Evolutionary conservation across 2,329 filamentous ascomycete genomes (phyloP).

Genomic region (Zasmidium cellare): DNA sequence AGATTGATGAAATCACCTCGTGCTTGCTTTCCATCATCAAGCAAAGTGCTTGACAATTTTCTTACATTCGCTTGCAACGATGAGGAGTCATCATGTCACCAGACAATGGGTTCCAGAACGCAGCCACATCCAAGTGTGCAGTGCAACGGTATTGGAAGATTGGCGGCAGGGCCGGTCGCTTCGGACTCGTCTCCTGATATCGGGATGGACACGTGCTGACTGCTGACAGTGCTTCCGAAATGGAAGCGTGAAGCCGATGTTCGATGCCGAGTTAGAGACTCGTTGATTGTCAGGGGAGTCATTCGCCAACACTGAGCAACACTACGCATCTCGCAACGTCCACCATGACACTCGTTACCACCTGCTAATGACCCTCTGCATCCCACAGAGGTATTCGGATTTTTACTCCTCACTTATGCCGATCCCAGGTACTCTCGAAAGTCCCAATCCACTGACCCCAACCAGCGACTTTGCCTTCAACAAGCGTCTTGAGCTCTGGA

Average conservation of each 20-base stretch:
- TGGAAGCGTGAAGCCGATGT: too few relatives aligned
- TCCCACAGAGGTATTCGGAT: too few relatives aligned
- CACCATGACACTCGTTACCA: too few relatives aligned
- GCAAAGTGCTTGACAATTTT: not conserved
- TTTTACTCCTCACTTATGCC: not conserved
- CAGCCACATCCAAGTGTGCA: not conserved
- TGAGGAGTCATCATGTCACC: not conserved
- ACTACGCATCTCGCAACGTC: too few relatives aligned
- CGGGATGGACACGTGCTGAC: not conserved
- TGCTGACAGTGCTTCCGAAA: not conserved
- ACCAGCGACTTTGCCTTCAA: slow-evolving; percentile 1
- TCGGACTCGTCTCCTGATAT: not conserved
- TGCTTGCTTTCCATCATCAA: not conserved
- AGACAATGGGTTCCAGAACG: not conserved
- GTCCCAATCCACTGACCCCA: not conserved
- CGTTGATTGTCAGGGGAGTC: too few relatives aligned
- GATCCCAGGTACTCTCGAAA: not conserved
- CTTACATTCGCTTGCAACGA: not conserved
- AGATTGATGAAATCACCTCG: not conserved
- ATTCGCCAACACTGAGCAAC: too few relatives aligned
- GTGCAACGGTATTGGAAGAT: not conserved
- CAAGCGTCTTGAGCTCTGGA: not conserved
- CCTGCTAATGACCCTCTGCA: too few relatives aligned
- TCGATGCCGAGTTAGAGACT: too few relatives aligned
- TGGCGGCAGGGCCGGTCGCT: not conserved